Evolutionary conservation across 1,284 basidiomycete species (phyloP).

Genomic region (Tausonia pullulans): DNA sequence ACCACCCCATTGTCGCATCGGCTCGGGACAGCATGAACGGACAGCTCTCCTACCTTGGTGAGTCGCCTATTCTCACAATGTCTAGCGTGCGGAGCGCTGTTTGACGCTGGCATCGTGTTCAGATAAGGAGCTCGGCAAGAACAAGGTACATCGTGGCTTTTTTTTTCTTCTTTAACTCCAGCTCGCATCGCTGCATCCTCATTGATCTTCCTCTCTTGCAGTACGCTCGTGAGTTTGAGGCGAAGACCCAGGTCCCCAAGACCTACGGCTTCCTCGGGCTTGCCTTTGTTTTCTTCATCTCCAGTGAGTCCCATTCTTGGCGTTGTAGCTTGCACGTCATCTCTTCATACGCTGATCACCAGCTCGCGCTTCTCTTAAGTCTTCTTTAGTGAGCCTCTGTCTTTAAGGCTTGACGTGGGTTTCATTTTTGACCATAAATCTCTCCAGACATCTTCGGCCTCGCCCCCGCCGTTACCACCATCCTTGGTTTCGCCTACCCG

Average conservation of each 20-base stretch:
- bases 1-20: conserved; percentile 12
- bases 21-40: conserved; percentile 1
- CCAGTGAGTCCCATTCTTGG: conserved; percentile 34
- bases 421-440: conserved; percentile 31
- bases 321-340: neutral
- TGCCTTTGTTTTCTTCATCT: conserved; percentile 32
- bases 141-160: neutral
- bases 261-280: conserved; percentile 74
- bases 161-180: neutral
- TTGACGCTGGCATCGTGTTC: neutral
- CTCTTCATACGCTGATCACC: neutral
- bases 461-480: conserved; percentile 34
- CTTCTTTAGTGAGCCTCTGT: neutral
- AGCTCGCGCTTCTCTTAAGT: neutral
- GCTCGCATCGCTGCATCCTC: neutral
- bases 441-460: conserved; percentile 38
- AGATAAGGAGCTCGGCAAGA: conserved; percentile 3
- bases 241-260: conserved; percentile 86
- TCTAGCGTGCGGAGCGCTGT: neutral
- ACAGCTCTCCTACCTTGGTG: neutral
- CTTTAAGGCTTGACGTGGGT: neutral
- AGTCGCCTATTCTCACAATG: neutral
- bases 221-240: conserved; percentile 50
- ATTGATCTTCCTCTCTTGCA: neutral
- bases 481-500: conserved; percentile 34